Conservation (phyloP, 148 eudicot genomes). For the Chenopodium formosanum region DNA sequence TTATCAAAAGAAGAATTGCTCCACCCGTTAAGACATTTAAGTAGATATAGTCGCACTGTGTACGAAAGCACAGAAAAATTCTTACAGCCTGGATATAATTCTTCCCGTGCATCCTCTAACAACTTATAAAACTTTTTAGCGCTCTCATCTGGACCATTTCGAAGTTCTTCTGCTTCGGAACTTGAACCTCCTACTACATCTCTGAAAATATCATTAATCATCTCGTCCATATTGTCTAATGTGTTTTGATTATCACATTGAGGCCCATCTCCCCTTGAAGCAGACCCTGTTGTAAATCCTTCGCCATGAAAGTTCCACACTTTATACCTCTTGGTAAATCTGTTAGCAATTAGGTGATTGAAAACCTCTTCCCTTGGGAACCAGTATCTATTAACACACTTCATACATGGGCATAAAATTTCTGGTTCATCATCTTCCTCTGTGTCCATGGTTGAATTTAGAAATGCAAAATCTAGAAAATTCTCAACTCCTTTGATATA, state of each 20-base stretch:
- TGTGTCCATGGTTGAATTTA: not conserved
- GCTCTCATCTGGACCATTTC: not conserved
- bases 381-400: constrained; percentile 6
- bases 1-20: constrained; percentile 10
- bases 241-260: not conserved
- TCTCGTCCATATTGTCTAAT: constrained; percentile 3
- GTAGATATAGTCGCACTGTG: not conserved
- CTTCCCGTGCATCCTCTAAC: constrained; percentile 9
- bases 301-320: too few relatives aligned
- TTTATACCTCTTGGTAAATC: too few relatives aligned
- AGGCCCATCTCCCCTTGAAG: not conserved
- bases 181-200: not conserved
- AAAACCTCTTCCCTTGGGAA: not conserved
- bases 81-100: constrained; percentile 6
- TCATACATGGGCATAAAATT: constrained; percentile 12
- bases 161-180: not conserved
- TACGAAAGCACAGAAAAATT: constrained; percentile 7
- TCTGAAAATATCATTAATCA: constrained; percentile 1
- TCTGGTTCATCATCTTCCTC: constrained; percentile 11
- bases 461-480: constrained; percentile 7
- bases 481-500: not conserved
- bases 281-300: too few relatives aligned
- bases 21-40: constrained; percentile 12
- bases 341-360: too few relatives aligned
- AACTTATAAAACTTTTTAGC: constrained; percentile 13